phyloP scores from a whole-genome alignment of 805 yeast species.

The Monosporozyma siamensis region DNA sequence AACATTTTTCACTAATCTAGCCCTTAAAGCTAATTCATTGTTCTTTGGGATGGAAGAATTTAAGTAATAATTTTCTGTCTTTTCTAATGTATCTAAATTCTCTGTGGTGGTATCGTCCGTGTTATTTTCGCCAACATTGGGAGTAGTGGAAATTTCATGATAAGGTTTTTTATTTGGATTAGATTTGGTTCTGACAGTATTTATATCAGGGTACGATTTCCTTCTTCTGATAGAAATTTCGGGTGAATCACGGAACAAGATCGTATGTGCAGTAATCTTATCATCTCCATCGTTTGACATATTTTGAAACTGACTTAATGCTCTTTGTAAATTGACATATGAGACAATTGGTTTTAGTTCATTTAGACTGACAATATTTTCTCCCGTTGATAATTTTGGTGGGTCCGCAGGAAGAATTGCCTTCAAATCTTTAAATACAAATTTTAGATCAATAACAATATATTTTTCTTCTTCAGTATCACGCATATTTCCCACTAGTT shows the following conservation, averaged over 20 bases:
- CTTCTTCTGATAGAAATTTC: slow-evolving; percentile 24
- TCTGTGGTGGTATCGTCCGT: background rate
- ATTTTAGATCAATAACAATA: slow-evolving; percentile 56
- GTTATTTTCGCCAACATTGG: background rate
- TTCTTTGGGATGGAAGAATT: background rate
- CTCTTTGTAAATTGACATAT: slow-evolving; percentile 44
- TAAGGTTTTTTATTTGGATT: background rate
- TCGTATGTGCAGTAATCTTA: slow-evolving; percentile 7
- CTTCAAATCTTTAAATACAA: slow-evolving; percentile 53
- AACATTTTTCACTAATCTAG: slow-evolving; percentile 39
- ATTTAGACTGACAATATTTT: slow-evolving; percentile 48
- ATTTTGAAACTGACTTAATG: slow-evolving; percentile 4
- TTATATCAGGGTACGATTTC: slow-evolving; percentile 23
- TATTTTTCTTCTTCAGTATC: slow-evolving; percentile 34
- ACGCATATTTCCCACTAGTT: background rate
- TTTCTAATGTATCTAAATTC: too few species aligned
- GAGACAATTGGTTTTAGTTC: slow-evolving; percentile 54
- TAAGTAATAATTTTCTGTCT: background rate
- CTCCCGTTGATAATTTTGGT: slow-evolving; percentile 44
- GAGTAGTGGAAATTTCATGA: background rate
- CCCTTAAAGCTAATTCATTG: slow-evolving; percentile 27
- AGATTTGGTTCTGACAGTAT: slow-evolving; percentile 16
- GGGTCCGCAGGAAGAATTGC: slow-evolving; percentile 44
- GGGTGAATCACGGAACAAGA: slow-evolving; percentile 21
- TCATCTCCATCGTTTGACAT: background rate